A percentile compares a stretch with the other conserved stretches of the same genome.
Conservation (phyloP, 2,329 filamentous ascomycete species). For the Verticillium isaacii region DNA sequence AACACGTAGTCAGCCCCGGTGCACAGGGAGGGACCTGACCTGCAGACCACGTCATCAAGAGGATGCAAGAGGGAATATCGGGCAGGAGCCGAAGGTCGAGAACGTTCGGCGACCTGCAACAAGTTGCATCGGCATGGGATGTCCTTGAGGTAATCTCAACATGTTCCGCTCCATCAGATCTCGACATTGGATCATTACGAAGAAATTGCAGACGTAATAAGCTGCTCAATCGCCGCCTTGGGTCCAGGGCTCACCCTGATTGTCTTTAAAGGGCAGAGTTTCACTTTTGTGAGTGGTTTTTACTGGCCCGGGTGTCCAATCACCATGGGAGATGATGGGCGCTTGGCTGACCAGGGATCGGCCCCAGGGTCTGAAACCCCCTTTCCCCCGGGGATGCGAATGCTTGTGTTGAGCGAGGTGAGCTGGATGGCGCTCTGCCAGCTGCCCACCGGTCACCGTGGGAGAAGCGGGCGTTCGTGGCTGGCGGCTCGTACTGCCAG, state of each 20-base stretch:
- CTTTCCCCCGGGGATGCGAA: neutral
- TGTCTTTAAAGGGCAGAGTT: neutral
- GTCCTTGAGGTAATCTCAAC: neutral
- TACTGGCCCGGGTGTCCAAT: neutral
- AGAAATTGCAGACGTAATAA: neutral
- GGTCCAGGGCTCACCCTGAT: neutral
- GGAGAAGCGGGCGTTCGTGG: neutral
- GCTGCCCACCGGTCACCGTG: neutral
- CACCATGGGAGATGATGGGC: neutral
- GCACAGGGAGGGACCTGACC: neutral
- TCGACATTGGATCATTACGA: neutral
- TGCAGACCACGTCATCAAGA: neutral
- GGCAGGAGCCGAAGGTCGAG: neutral
- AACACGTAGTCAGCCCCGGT: neutral
- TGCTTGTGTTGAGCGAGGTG: neutral
- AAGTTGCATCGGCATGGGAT: neutral
- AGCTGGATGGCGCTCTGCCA: neutral
- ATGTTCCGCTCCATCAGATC: neutral
- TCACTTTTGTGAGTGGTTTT: neutral
- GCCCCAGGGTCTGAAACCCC: slow-evolving; percentile 10
- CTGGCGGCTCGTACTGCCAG: neutral
- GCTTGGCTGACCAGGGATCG: slow-evolving; percentile 7
- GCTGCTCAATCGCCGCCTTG: neutral
- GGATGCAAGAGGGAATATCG: neutral
- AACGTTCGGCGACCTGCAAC: neutral